Evolutionary conservation across 148 eudicot species (phyloP).

Genomic region (Selenicereus undatus): DNA sequence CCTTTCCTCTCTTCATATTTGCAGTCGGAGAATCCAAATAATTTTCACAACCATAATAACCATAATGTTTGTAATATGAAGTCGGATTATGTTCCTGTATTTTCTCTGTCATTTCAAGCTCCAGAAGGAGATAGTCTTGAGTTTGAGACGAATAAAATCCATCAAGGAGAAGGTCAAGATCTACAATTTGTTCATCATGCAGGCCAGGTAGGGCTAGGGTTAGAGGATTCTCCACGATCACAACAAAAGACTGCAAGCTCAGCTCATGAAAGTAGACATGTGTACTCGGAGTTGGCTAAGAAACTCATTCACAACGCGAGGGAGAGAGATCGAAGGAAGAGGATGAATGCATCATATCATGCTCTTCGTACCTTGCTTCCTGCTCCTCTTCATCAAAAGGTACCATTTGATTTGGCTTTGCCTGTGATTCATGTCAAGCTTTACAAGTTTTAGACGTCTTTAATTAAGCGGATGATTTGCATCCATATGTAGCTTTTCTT

Average conservation of each 20-base stretch:
- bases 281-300: slow-evolving; percentile 19
- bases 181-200: not conserved
- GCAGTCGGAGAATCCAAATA: not conserved
- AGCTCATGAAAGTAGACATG: not conserved
- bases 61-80: not conserved
- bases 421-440: not conserved
- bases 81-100: not conserved
- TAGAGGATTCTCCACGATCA: not conserved
- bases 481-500: not conserved
- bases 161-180: not conserved
- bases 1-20: not conserved
- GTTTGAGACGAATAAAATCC: not conserved
- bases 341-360: slow-evolving; percentile 34
- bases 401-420: not conserved
- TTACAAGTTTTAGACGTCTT: not conserved
- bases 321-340: slow-evolving; percentile 55
- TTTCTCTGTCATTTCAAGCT: not conserved
- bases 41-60: not conserved
- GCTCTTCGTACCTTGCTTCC: slow-evolving; percentile 47
- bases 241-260: not conserved
- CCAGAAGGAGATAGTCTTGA: not conserved
- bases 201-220: not conserved
- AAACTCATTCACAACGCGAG: slow-evolving; percentile 48
- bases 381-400: slow-evolving; percentile 29
- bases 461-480: no score